phyloP scores from a whole-genome alignment of 345 rosid genomes.

The Raphanus raphanistrum region DNA sequence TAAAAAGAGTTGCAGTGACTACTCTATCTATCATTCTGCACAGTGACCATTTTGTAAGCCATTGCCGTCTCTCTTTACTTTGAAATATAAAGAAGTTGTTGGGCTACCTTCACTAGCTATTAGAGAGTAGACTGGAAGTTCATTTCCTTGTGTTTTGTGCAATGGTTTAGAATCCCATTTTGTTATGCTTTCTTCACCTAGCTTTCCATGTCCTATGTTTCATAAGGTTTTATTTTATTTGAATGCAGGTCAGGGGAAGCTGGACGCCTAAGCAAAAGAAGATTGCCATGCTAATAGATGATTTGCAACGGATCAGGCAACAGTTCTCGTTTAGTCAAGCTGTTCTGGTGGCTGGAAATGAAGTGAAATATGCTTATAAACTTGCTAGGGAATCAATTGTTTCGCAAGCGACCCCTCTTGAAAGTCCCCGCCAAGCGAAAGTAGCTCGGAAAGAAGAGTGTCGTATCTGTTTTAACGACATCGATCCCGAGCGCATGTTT shows the following conservation, averaged over 20 bases:
- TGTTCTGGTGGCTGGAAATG: not conserved
- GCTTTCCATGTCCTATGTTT: not conserved
- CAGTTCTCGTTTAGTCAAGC: not conserved
- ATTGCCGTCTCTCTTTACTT: not conserved
- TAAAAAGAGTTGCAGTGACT: not conserved
- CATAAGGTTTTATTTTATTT: not conserved
- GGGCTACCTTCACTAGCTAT: not conserved
- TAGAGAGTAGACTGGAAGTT: conserved; percentile 5
- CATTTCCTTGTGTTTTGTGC: not conserved
- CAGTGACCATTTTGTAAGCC: not conserved
- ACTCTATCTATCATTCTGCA: not conserved
- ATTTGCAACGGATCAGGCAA: not conserved
- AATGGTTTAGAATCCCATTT: not conserved
- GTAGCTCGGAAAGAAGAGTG: conserved; percentile 54
- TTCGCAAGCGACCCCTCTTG: conserved; percentile 26
- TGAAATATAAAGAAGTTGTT: not conserved
- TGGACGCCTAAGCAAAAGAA: not conserved
- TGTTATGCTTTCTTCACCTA: conserved; percentile 9
- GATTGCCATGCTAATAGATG: not conserved
- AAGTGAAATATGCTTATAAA: not conserved
- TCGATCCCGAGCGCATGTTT: conserved; percentile 51
- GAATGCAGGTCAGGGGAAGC: not conserved
- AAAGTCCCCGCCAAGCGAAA: conserved; percentile 39
- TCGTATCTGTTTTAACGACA: conserved; percentile 61
- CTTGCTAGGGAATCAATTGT: not conserved